Base-by-base conservation (phyloP, 202 grass and related monocot species). In the Hordeum pubiflorum region DNA sequence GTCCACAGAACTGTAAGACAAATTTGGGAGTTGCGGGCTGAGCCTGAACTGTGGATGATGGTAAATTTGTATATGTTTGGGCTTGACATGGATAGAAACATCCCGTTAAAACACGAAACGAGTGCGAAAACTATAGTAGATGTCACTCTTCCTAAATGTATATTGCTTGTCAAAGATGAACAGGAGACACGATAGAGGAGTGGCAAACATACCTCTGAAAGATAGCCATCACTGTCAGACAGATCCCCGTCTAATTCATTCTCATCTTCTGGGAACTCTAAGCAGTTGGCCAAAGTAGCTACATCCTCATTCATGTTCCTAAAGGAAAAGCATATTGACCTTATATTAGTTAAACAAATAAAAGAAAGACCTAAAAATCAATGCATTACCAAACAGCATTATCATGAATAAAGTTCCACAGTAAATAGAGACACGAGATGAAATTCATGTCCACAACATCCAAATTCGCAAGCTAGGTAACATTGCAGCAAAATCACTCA, bases 191-290 rank as follows among this genome's bases (percentile, higher is more conserved):
- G 10, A 10, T 61, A 78, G 5, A 58, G 3, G 34, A 26, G 9
- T 64, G 18, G 13, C 27, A 71, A 74, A 34, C 83, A 77, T 75
- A 94, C 94, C 92, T 93, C 96, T 38, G 92, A 86, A 40, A 95
- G 83, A 91, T 93, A 99, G 74, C 83, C 92, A 79, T 93, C 90
- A 77, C 92, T 90, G 57, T 93, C 90, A 59, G 89, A 95, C 5
- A 87, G 24, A 82, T 99, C 88, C 26, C 80, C 87, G 61, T 85
- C 64, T 38, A 88, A 86, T 79, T 93, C 82, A 80, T 55, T 27
- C 17, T 91, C 83, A 41, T 89, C 82, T 63, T 91, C 82, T 12
- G 74, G 75, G 65, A 95, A 91, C 77, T 89, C 89, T 39, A 95
- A 76, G 57, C 68, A 68, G 74, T 77, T 68, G n/a, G 73, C 67